These are phyloP conservation scores for Lichtheimia ramosa DNA, from an alignment of 371 early-diverging fungal genomes.

Conservation along the genomic window DNA sequence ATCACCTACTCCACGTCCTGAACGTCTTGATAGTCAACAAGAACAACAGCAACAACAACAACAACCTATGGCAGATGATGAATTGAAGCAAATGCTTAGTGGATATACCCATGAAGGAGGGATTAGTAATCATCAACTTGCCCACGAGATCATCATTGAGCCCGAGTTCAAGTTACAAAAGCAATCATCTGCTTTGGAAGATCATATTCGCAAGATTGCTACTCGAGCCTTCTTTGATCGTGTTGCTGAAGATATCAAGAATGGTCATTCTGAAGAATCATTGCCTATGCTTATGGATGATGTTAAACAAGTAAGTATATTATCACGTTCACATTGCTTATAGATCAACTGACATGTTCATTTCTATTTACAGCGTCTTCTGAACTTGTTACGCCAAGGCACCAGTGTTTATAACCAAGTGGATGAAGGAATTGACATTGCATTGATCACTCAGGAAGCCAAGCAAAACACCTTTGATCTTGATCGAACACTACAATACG, in stretches of 20 bases:
- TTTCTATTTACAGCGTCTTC: conserved; percentile 29
- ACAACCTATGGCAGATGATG: conserved; percentile 13
- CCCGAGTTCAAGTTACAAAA: conserved; percentile 67
- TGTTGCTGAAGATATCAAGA: conserved; percentile 49
- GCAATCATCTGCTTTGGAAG: conserved; percentile 40
- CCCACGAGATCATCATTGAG: conserved; percentile 78
- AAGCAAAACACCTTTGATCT: conserved; percentile 48
- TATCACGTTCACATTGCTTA: background rate
- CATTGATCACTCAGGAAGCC: conserved; percentile 60
- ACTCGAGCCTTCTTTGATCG: conserved; percentile 68
- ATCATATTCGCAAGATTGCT: conserved; percentile 53
- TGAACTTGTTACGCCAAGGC: conserved; percentile 33
- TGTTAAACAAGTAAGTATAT: conserved; percentile 50
- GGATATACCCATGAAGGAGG: conserved; percentile 21
- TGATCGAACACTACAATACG: conserved; percentile 33
- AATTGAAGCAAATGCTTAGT: conserved; percentile 25
- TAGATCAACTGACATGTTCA: background rate
- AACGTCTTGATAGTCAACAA: background rate
- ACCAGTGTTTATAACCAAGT: conserved; percentile 41
- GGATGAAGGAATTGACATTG: conserved; percentile 59
- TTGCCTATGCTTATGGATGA: conserved; percentile 53
- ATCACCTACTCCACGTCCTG: conserved; percentile 24
- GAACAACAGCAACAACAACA: background rate
- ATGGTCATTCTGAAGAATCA: conserved; percentile 35
- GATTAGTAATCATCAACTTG: conserved; percentile 66